These are phyloP conservation scores for Mycena rebaudengoi DNA, from an alignment of 768 basidiomycete genomes.

Conservation along the genomic window DNA sequence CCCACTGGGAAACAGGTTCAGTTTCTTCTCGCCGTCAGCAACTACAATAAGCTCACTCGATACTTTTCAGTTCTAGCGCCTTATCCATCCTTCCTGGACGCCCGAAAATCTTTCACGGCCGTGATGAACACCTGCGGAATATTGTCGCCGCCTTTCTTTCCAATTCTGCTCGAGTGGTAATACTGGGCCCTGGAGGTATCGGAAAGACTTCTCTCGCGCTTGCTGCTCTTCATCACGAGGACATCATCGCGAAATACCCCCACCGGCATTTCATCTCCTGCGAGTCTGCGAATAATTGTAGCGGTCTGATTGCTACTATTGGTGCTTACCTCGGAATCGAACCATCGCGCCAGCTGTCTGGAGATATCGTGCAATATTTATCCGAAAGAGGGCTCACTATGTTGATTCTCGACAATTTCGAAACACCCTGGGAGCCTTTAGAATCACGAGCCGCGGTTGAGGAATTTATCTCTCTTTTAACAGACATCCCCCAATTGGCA, in stretches of 20 bases:
- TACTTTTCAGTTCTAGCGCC: background rate
- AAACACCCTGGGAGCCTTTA: background rate
- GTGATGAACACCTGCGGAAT: background rate
- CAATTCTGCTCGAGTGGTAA: background rate
- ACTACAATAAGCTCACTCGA: too few species aligned
- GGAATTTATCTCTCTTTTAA: background rate
- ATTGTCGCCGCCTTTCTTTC: background rate
- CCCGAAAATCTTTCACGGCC: slow-evolving; percentile 8
- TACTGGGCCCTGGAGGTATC: slow-evolving; percentile 11
- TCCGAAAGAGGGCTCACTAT: background rate
- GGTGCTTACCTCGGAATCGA: slow-evolving; percentile 4
- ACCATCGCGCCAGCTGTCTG: background rate
- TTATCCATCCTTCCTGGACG: background rate
- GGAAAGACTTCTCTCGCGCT: slow-evolving; percentile 11
- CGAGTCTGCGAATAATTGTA: background rate
- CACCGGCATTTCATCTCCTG: slow-evolving; percentile 16
- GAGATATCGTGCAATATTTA: background rate
- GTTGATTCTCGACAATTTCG: slow-evolving; percentile 20
- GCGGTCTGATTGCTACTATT: background rate
- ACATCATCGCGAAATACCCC: background rate
- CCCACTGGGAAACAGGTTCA: too few species aligned
- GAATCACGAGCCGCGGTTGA: background rate
- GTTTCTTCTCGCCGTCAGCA: too few species aligned
- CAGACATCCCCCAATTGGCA: slow-evolving; percentile 1
- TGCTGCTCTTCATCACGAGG: background rate